Base-by-base conservation (phyloP, 2,329 filamentous ascomycete genomes). In the Apiospora pterosperma region DNA sequence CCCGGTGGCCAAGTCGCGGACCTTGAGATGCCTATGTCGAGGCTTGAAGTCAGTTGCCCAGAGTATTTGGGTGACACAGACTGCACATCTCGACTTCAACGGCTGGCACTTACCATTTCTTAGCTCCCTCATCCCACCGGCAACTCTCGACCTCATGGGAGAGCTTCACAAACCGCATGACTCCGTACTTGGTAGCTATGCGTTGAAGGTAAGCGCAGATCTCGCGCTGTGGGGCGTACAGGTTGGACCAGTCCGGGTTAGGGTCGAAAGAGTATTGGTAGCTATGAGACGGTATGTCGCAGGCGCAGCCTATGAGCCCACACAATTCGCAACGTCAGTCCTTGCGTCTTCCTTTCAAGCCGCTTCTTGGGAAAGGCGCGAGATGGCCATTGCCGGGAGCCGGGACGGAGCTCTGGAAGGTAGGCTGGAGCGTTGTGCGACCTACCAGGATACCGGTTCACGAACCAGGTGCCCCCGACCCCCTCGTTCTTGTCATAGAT, bases 231-330 rank as follows among this genome's bases (percentile, higher is more conserved):
- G 79, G 79, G 2, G 81, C 81, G 67, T 85, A 87, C 41, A 85
- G 80, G 23, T 78, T 73, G 10, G 80, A 82, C 84, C 84, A 87
- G 64, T 82, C 70, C 4, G 84, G 81, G 63, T 87, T 87, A 0
- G 84, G 84, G 31, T 83, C 82, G 72, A 84, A 86, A 0, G 83
- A 79, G 69, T 84, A 86, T 66, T 84, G 84, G 69, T 87, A 87
- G 8, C 83, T 84, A 67, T 86, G 84, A 7, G 81, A 77, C 6
- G 76, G 76, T 19, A 77, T 71, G 48, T 76, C 75, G 63, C 74
- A 75, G 34, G 74, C 74, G 38, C 74, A 73, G 0, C 74, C 74
- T 75, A 12, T 1, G 5, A 58, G 6, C 16, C 31, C 58, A 38
- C 21, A n/a, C n/a, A 39, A 6, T 25, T n/a, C 19, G n/a, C n/a